Evolutionary conservation across 768 basidiomycete genomes (phyloP).

Genomic region (Wakefieldia striispora): DNA sequence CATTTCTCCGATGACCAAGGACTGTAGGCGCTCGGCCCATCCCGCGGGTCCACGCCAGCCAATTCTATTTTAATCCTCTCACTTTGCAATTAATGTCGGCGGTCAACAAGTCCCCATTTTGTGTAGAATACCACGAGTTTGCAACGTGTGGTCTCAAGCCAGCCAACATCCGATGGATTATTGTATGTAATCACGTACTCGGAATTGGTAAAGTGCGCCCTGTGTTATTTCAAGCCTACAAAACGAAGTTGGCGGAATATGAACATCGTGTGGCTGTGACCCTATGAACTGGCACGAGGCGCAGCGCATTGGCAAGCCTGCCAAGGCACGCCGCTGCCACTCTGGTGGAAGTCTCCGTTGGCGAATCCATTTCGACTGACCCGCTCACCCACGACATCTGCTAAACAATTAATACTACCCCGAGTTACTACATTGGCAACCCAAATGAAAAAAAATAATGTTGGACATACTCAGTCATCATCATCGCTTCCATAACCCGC

Average conservation of each 20-base stretch:
- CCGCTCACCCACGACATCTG: neutral
- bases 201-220: slow-evolving; percentile 4
- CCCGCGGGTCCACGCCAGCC: too few species aligned
- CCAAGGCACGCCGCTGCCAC: slow-evolving; percentile 22
- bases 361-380: neutral
- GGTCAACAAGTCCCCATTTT: too few species aligned
- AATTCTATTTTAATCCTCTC: too few species aligned
- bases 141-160: slow-evolving; percentile 21
- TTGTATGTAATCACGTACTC: slow-evolving; percentile 15
- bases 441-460: neutral
- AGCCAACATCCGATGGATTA: slow-evolving; percentile 8
- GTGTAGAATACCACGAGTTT: slow-evolving; percentile 8
- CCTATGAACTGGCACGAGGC: slow-evolving; percentile 23
- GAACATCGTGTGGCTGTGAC: slow-evolving; percentile 19
- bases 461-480: slow-evolving; percentile 35
- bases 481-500: slow-evolving; percentile 79
- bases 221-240: neutral
- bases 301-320: slow-evolving; percentile 13
- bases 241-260: neutral
- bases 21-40: too few species aligned
- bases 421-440: neutral
- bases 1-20: too few species aligned
- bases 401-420: slow-evolving; percentile 4
- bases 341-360: neutral
- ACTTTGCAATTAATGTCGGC: too few species aligned